Conservation (phyloP, 441 rosid species). For the Pelargonium myrrhifolium region DNA sequence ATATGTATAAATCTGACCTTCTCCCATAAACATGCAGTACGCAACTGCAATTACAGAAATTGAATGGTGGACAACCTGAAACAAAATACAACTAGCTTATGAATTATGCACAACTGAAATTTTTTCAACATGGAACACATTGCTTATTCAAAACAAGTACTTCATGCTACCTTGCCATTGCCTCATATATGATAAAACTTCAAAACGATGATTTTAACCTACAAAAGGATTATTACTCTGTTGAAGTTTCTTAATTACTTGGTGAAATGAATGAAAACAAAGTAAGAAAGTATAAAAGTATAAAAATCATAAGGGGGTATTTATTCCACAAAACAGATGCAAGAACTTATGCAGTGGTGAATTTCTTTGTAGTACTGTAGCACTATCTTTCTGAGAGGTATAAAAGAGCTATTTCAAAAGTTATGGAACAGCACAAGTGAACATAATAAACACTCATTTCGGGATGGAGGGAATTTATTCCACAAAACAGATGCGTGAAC, state of each 20-base stretch:
- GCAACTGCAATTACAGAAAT: constrained; percentile 14
- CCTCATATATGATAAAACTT: not conserved
- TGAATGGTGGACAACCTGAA: constrained; percentile 19
- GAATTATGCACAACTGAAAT: not conserved
- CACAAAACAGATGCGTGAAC: not conserved
- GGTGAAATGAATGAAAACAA: not conserved
- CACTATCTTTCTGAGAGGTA: not conserved
- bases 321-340: not conserved
- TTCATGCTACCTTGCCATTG: not conserved
- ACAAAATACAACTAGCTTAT: not conserved
- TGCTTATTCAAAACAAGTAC: not conserved
- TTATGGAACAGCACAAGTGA: not conserved
- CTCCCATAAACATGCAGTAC: constrained; percentile 15
- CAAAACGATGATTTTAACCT: not conserved
- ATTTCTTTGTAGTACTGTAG: not conserved
- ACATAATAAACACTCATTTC: not conserved
- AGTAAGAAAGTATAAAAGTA: not conserved
- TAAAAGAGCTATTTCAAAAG: not conserved
- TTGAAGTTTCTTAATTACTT: not conserved
- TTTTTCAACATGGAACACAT: not conserved
- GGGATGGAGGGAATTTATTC: too few relatives aligned
- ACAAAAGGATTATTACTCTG: not conserved
- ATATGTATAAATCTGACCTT: constrained; percentile 19
- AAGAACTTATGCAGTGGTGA: not conserved
- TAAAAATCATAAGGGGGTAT: not conserved